Evolutionary conservation across 306 rosid genomes (phyloP), one percentile per base, ranked within the genome.

Genomic region (Dryas drummondii): DNA sequence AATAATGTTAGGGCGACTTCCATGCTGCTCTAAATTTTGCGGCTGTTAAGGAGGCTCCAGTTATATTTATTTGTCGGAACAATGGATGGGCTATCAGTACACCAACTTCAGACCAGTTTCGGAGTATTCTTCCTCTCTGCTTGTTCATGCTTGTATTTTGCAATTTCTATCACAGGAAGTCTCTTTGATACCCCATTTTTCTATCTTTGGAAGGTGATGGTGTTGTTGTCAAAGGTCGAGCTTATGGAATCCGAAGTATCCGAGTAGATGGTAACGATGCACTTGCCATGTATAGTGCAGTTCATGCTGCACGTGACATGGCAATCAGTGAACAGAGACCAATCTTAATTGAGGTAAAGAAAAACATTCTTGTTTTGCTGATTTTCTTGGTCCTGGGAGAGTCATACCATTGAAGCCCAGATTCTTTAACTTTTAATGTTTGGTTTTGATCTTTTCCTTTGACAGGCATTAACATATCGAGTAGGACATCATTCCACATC

Each of bases 11-110:
- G 98, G 98, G 98, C 76, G 98, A 94, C 86, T 91, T 94, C 86
- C 98, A 94, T 73, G 98, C 93, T 37, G 97, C 90, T 13, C 75
- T 94, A 67, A 94, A 94, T 81, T 94, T 94, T 84, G 96, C 97
- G 19, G 98, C 97, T 1, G 97, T 94, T 64, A 78, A 59, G 76
- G 98, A 94, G 83, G 97, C 89, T 61, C 98, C 98, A 6, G 97
- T 94, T 58, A 82, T 94, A 74, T 91, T 94, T 68, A 76, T 94
- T 66, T 94, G 98, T 79, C 96, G 98, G 73, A 94, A 94, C 86
- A 94, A 91, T 84, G 96, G 98, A 82, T 94, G 98, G 98, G 98
- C 98, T 54, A 94, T 94, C 75, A 94, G 98, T 78, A 94, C 97
- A 57, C 97, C 97, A 42, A 90, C 88, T 57, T 87, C 96, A 73